Percentiles rank a stretch among this genome's conserved stretches.
Conservation (phyloP, 2,329 filamentous ascomycete genomes). For the Cladobotryum mycophilum region DNA sequence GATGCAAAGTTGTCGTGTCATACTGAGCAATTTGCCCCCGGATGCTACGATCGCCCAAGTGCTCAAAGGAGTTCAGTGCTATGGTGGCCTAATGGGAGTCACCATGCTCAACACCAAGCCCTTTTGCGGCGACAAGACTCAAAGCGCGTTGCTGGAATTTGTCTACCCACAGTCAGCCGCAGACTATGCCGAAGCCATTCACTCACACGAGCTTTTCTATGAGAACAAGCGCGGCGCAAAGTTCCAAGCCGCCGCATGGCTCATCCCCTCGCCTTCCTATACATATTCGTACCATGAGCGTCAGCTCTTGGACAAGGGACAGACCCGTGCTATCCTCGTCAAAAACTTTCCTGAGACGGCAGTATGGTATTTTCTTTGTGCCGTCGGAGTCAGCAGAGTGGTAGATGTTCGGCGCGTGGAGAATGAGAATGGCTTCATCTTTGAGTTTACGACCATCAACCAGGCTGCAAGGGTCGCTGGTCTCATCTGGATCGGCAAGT, state of each 20-base stretch:
- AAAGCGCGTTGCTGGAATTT: slow-evolving; percentile 19
- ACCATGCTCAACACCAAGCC: slow-evolving; percentile 4
- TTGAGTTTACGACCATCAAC: slow-evolving; percentile 18
- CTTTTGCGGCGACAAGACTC: not conserved
- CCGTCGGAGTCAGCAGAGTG: slow-evolving; percentile 12
- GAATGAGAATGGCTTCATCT: not conserved
- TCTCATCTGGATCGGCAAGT: not conserved
- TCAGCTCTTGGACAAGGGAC: not conserved
- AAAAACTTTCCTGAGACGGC: slow-evolving; percentile 13
- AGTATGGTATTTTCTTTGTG: slow-evolving; percentile 18
- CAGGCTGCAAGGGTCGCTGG: slow-evolving; percentile 2
- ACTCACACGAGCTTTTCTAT: not conserved
- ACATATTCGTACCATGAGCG: not conserved
- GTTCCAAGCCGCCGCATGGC: slow-evolving; percentile 3
- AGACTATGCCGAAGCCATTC: not conserved
- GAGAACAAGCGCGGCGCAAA: not conserved
- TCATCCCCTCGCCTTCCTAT: slow-evolving; percentile 14
- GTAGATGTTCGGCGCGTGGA: not conserved
- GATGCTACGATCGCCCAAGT: slow-evolving; percentile 28
- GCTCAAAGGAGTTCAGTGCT: slow-evolving; percentile 26
- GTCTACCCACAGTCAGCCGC: not conserved
- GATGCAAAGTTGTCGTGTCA: slow-evolving; percentile 16
- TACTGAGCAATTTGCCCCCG: slow-evolving; percentile 21
- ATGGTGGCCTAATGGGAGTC: slow-evolving; percentile 12
- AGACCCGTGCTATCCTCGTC: slow-evolving; percentile 14